A percentile compares a stretch with the other conserved stretches of the same genome.
These are phyloP conservation scores for Biscogniauxia sp. DNA, from an alignment of 2,329 filamentous ascomycete species.

Conservation along the genomic window DNA sequence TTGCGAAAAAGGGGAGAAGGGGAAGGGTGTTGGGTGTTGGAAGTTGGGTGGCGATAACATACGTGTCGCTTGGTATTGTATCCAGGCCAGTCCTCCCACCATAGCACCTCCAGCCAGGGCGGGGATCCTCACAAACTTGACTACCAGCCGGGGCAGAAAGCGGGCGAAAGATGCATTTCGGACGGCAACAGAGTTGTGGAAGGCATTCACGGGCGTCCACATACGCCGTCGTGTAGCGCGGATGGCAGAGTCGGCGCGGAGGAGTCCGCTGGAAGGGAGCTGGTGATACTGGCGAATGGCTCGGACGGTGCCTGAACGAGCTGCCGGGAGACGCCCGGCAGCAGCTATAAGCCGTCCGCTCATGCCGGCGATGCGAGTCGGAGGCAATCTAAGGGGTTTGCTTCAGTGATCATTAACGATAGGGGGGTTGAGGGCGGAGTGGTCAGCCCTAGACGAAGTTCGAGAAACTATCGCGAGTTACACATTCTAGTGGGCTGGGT, in stretches of 20 bases:
- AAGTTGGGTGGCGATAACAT: constrained; percentile 38
- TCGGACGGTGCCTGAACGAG: constrained; percentile 37
- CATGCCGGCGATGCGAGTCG: constrained; percentile 33
- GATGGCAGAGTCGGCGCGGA: constrained; percentile 63
- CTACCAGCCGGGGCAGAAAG: constrained; percentile 78
- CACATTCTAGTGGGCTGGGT: not conserved
- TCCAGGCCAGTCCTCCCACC: constrained; percentile 82
- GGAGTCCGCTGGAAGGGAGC: constrained; percentile 65
- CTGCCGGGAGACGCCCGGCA: constrained; percentile 32
- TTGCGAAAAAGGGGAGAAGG: no score
- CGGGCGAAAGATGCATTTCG: constrained; percentile 64
- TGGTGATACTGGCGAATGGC: constrained; percentile 64
- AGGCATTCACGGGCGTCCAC: constrained; percentile 78
- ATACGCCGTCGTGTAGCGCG: constrained; percentile 61
- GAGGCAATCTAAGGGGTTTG: constrained; percentile 25
- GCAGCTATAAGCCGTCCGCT: constrained; percentile 36
- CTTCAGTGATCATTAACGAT: constrained; percentile 27
- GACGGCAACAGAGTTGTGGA: constrained; percentile 73
- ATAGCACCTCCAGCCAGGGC: constrained; percentile 89
- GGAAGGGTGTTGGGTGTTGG: not conserved
- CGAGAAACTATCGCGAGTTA: not conserved
- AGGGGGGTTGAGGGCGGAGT: not conserved
- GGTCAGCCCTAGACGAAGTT: not conserved
- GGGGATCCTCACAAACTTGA: constrained; percentile 84
- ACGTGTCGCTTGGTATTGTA: constrained; percentile 95